Percentiles rank a stretch among this genome's conserved stretches.
phyloP scores from a whole-genome alignment of 2,329 filamentous ascomycete genomes.

The Monilinia fructigena region DNA sequence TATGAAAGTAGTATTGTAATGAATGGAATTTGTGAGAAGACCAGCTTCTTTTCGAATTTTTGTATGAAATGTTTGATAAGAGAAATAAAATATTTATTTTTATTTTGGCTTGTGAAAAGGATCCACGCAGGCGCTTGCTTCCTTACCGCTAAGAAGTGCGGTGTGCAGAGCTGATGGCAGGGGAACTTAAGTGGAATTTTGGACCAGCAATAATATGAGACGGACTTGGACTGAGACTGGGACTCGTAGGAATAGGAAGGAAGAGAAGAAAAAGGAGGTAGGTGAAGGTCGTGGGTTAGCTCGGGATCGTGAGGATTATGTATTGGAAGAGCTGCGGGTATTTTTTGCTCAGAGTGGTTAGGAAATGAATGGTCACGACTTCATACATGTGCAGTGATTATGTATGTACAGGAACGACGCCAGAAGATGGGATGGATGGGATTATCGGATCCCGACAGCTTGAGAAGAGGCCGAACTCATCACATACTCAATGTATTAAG shows the following conservation, averaged over 20 bases:
- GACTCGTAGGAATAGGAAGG: background rate
- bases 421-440: constrained; percentile 4
- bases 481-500: background rate
- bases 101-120: constrained; percentile 16
- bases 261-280: background rate
- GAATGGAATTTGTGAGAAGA: constrained; percentile 1
- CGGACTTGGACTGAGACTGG: background rate
- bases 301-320: constrained; percentile 7
- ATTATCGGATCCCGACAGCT: constrained; percentile 4
- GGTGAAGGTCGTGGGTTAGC: background rate
- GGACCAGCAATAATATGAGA: background rate
- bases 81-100: background rate
- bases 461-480: constrained; percentile 2
- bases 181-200: constrained; percentile 15
- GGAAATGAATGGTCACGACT: constrained; percentile 1
- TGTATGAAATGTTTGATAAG: background rate
- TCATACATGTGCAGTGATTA: background rate
- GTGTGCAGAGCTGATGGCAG: constrained; percentile 15
- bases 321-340: background rate
- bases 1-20: background rate
- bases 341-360: background rate
- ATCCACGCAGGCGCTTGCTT: background rate
- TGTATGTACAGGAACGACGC: too few relatives aligned
- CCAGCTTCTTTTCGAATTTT: constrained; percentile 8
- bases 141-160: constrained; percentile 22